Evolutionary conservation across 2,329 filamentous ascomycete species (phyloP).

Genomic region (Hymenoscyphus infarciens): DNA sequence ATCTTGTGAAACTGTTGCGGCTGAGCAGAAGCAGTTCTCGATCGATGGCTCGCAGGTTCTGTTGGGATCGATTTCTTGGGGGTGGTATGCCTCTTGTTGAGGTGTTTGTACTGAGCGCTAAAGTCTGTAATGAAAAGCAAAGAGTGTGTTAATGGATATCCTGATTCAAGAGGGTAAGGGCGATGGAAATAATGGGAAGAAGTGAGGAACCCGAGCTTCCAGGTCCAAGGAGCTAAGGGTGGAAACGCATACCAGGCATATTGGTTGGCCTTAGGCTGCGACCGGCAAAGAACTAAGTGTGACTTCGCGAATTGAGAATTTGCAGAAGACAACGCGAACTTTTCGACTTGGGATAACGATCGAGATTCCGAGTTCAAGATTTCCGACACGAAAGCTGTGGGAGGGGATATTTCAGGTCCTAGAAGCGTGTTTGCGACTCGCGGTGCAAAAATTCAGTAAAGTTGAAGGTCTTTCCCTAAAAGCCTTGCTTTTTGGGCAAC

Average conservation of each 20-base stretch:
- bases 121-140: constrained; percentile 15
- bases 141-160: constrained; percentile 19
- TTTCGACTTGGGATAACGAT: background rate
- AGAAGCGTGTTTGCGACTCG: background rate
- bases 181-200: constrained; percentile 7
- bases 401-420: background rate
- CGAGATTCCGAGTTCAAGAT: background rate
- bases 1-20: constrained; percentile 18
- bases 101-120: constrained; percentile 8
- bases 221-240: background rate
- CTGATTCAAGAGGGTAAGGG: constrained; percentile 10
- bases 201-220: background rate
- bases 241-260: background rate
- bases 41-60: background rate
- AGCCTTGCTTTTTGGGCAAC: background rate
- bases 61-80: background rate
- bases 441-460: background rate
- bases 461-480: background rate
- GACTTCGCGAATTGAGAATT: background rate
- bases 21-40: constrained; percentile 1
- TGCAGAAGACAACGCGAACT: background rate
- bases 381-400: background rate
- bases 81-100: background rate
- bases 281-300: background rate
- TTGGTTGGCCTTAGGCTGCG: background rate